phyloP scores from a whole-genome alignment of 2,329 filamentous ascomycete species.

The Xenoacremonium recifei region DNA sequence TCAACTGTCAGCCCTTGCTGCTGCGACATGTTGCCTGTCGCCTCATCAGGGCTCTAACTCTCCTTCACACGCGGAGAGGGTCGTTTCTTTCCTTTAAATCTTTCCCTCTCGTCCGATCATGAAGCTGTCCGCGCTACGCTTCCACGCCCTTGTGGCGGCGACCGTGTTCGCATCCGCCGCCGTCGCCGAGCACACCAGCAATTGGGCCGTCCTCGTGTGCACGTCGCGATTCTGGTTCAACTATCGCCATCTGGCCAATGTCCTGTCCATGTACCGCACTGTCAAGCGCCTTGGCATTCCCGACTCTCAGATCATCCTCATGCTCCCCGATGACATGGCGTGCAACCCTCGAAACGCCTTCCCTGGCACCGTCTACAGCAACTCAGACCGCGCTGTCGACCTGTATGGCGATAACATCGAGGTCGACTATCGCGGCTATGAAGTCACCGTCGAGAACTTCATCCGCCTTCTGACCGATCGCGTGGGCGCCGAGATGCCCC shows the following conservation, averaged over 20 bases:
- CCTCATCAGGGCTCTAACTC: conserved; percentile 12
- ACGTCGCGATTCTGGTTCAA: conserved; percentile 99
- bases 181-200: conserved; percentile 83
- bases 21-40: conserved; percentile 15
- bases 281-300: conserved; percentile 97
- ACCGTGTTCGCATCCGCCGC: conserved; percentile 45
- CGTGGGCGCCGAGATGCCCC: conserved; percentile 89
- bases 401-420: conserved; percentile 98
- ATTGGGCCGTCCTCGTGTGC: conserved; percentile 98
- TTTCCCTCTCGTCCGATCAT: conserved; percentile 33
- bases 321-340: conserved; percentile 99
- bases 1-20: conserved; percentile 5
- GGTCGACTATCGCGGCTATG: conserved; percentile 96
- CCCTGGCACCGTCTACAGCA: conserved; percentile 96
- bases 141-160: conserved; percentile 48
- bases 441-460: conserved; percentile 98
- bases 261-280: conserved; percentile 94
- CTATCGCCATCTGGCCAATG: conserved; percentile 96
- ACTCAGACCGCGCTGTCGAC: conserved; percentile 91
- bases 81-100: conserved; percentile 5
- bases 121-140: conserved; percentile 47
- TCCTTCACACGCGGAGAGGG: conserved; percentile 1
- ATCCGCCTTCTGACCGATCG: conserved; percentile 93
- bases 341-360: conserved; percentile 99
- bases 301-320: conserved; percentile 98